These are phyloP conservation scores for Tolypocladium tropicale DNA, from an alignment of 2,329 filamentous ascomycete species.

Conservation along the genomic window DNA sequence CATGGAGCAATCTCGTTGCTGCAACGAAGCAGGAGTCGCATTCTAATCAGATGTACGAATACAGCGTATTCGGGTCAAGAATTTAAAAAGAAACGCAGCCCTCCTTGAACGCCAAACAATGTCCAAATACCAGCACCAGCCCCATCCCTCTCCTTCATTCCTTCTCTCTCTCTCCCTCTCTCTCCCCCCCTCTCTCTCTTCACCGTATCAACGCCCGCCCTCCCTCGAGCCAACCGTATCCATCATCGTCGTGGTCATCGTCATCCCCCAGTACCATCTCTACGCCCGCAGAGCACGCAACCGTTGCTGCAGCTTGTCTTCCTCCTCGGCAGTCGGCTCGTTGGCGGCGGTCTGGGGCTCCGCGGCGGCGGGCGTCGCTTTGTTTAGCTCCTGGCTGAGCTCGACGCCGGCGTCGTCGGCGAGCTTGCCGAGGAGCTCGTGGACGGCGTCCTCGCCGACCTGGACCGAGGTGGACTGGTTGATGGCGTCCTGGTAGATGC, in stretches of 20 bases:
- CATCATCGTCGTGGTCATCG: not conserved
- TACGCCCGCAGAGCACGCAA: conserved; percentile 44
- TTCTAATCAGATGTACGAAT: not conserved
- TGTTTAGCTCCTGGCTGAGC: conserved; percentile 62
- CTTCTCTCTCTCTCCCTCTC: too few species aligned
- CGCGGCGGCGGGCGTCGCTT: conserved; percentile 43
- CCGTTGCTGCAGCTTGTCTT: conserved; percentile 61
- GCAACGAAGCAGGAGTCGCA: not conserved
- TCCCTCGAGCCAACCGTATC: too few species aligned
- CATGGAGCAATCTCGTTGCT: not conserved
- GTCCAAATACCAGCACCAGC: not conserved
- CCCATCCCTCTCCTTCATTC: conserved; percentile 5
- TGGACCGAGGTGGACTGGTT: conserved; percentile 63
- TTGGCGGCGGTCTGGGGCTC: conserved; percentile 48
- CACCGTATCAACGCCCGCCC: too few species aligned
- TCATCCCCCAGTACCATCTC: conserved; percentile 2
- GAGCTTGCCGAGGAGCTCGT: conserved; percentile 73
- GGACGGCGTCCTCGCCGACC: conserved; percentile 74
- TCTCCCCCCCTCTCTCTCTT: too few species aligned
- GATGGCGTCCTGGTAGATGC: conserved; percentile 81
- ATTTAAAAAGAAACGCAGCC: not conserved
- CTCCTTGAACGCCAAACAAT: conserved; percentile 6
- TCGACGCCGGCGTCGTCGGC: conserved; percentile 84
- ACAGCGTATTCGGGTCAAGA: not conserved
- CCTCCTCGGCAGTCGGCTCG: conserved; percentile 66